phyloP scores from a whole-genome alignment of 169 alveolate species.

The Eimeria tenella region DNA sequence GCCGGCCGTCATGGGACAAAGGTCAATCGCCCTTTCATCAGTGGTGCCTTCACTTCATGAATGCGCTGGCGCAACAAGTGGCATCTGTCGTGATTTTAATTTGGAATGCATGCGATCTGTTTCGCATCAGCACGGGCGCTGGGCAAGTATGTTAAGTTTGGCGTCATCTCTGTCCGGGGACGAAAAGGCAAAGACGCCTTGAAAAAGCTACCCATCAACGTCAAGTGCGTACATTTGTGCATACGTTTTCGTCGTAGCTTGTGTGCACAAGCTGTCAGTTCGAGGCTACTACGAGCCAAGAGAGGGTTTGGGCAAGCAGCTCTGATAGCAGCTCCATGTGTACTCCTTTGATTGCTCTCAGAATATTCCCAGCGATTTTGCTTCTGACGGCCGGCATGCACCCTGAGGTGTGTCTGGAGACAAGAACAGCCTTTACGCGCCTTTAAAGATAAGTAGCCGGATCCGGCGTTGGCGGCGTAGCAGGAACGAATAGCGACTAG shows the following conservation, averaged over 20 bases:
- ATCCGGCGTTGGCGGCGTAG: background rate
- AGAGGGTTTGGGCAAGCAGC: background rate
- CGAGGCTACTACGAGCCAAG: background rate
- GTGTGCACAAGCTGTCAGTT: background rate
- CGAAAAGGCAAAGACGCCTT: slow-evolving; percentile 31
- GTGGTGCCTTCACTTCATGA: background rate
- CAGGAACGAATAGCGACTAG: background rate
- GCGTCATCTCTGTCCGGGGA: slow-evolving; percentile 53
- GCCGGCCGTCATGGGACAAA: no score
- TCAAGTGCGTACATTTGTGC: slow-evolving; percentile 34
- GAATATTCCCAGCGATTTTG: slow-evolving; percentile 75
- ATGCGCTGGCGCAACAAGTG: background rate
- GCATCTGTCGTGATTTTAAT: background rate
- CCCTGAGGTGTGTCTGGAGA: slow-evolving; percentile 60
- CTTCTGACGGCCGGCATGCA: slow-evolving; percentile 75
- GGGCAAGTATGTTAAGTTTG: slow-evolving; percentile 73
- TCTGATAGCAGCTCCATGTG: background rate
- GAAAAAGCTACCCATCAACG: slow-evolving; percentile 64
- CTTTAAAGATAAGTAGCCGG: no score
- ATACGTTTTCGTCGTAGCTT: background rate
- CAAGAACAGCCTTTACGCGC: background rate
- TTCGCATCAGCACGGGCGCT: slow-evolving; percentile 64
- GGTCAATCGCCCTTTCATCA: background rate
- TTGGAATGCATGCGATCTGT: background rate
- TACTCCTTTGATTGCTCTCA: background rate